These are phyloP conservation scores for Cadophora sp. DNA, from an alignment of 2,329 filamentous ascomycete species.

Conservation along the genomic window DNA sequence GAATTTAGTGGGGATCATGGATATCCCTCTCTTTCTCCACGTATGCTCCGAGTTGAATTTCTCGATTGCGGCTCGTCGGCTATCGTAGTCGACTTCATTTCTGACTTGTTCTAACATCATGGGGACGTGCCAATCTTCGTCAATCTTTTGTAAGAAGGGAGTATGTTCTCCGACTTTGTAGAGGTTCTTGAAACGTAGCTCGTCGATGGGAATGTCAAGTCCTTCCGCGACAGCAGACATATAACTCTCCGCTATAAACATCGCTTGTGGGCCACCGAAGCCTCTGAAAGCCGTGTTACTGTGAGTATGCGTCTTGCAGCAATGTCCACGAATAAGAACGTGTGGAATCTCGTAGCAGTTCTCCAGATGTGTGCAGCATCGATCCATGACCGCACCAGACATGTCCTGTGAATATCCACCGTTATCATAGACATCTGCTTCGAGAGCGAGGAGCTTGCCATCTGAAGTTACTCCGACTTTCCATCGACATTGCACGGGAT, in stretches of 20 bases:
- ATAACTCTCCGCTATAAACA: slow-evolving; percentile 89
- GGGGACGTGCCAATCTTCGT: slow-evolving; percentile 86
- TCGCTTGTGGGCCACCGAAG: slow-evolving; percentile 92
- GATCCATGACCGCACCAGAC: slow-evolving; percentile 77
- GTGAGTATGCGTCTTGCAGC: slow-evolving; percentile 88
- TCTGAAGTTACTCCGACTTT: slow-evolving; percentile 92
- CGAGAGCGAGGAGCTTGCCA: slow-evolving; percentile 85
- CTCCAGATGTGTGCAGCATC: slow-evolving; percentile 83
- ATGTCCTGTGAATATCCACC: slow-evolving; percentile 76
- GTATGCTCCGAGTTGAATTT: slow-evolving; percentile 84
- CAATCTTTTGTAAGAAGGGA: slow-evolving; percentile 86
- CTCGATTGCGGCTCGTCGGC: slow-evolving; percentile 70
- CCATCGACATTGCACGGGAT: slow-evolving; percentile 89
- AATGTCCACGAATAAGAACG: slow-evolving; percentile 77
- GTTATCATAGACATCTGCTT: slow-evolving; percentile 89
- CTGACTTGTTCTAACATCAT: slow-evolving; percentile 89
- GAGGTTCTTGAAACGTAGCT: slow-evolving; percentile 83
- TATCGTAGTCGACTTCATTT: slow-evolving; percentile 74
- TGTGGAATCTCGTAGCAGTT: slow-evolving; percentile 90
- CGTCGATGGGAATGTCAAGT: slow-evolving; percentile 79
- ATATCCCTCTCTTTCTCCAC: slow-evolving; percentile 87
- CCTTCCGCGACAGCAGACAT: slow-evolving; percentile 91
- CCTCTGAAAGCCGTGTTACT: slow-evolving; percentile 91
- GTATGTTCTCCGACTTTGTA: slow-evolving; percentile 79
- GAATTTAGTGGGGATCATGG: slow-evolving; percentile 87